Base-by-base conservation (phyloP, 1,139 yeast species). In the Protomyces inouyei region DNA sequence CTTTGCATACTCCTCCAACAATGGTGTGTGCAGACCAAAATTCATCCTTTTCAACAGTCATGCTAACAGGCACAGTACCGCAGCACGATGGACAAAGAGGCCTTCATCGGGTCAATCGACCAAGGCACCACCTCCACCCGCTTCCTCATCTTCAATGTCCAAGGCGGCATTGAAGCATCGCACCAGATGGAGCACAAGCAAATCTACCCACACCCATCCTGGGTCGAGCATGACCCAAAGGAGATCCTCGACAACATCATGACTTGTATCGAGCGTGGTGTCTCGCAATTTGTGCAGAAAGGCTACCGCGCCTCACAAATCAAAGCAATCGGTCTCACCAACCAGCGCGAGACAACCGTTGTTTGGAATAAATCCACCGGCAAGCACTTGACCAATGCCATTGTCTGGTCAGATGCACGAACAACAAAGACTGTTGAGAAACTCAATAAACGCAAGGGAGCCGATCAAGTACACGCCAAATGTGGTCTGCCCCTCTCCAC, bases 401-500 rank as follows among this genome's bases (percentile, higher is more conserved):
- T 92, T 74, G 96, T 93, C 57, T 92, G 98, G 98, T 88, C 95
- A 67, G 98, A 92, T 76, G 88, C 96, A 52, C 83, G 98, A 73
- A 92, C 96, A 40, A 77, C 88, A 9, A 85, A 81, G 48, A 82
- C 89, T 66, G 93, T 90, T 66, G 83, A 83, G 69, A 83, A 85
- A 70, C 81, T 87, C 75, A 79, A 80, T 69, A 78, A 79, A 71
- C 82, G 84, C 65, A 81, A 85, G 40, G 85, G 83, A 51, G 88
- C 87, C 38, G 84, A 82, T 61, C 81, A 80, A 67, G 79, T 90
- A 72, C 82, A 83, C 72, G 80, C 82, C 69, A 83, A 82, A 69
- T 87, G 92, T 54, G 98, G 98, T 14, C 82, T 92, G 72, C 97
- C 97, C 43, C 80, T 88, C 63, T 87, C 95, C 23, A 90, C 97